Evolutionary conservation across 2,329 filamentous ascomycete genomes (phyloP).

Genomic region (Chaetothyriales sp.): DNA sequence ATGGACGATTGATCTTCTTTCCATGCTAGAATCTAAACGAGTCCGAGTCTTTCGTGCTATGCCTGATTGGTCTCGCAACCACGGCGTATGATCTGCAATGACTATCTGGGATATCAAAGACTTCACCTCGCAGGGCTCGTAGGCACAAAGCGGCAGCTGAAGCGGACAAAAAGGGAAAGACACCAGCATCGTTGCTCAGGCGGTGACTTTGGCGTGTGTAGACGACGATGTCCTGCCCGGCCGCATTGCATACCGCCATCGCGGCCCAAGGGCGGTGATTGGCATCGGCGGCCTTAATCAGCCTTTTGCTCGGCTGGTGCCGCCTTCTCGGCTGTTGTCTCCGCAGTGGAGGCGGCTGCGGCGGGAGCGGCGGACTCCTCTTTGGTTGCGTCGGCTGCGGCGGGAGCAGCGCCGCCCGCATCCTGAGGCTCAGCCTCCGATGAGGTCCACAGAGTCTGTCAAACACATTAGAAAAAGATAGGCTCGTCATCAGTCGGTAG

Average conservation of each 20-base stretch:
- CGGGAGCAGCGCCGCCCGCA: constrained; percentile 24
- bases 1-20: background rate
- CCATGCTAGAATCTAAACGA: background rate
- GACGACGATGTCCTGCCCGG: constrained; percentile 1
- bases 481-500: background rate
- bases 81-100: background rate
- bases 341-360: constrained; percentile 5
- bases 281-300: constrained; percentile 8
- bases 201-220: constrained; percentile 6
- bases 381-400: constrained; percentile 17
- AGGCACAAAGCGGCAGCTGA: constrained; percentile 8
- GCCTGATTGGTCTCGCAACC: background rate
- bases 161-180: constrained; percentile 7
- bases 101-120: background rate
- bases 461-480: constrained; percentile 18
- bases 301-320: constrained; percentile 13
- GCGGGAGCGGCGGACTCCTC: constrained; percentile 12
- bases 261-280: constrained; percentile 3
- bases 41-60: background rate
- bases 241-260: constrained; percentile 4
- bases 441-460: constrained; percentile 93
- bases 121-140: background rate
- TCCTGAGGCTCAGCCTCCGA: constrained; percentile 81
- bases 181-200: constrained; percentile 8
- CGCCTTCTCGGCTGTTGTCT: background rate